Percentiles rank a stretch among this genome's conserved stretches.
These are phyloP conservation scores for Cicer arietinum DNA, from an alignment of 306 rosid species.

Conservation along the genomic window DNA sequence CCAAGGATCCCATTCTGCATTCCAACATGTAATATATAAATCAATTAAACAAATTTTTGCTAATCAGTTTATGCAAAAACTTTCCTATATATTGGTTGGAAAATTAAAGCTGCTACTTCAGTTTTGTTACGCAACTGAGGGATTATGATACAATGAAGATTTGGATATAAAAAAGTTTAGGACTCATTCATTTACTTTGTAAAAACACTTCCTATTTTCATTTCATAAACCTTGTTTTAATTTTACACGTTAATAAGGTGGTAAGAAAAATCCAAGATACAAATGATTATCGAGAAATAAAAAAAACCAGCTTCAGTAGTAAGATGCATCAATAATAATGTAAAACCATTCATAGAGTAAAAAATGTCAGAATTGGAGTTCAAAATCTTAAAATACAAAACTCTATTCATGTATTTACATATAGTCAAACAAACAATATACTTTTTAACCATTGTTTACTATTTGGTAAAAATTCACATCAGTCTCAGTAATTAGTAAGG, in stretches of 20 bases:
- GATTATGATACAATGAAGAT: not conserved
- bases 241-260: too few species aligned
- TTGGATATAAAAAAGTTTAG: not conserved
- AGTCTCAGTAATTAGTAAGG: not conserved
- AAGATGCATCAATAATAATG: not conserved
- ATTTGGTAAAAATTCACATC: not conserved
- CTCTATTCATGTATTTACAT: not conserved
- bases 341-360: constrained; percentile 17
- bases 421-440: not conserved
- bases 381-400: not conserved
- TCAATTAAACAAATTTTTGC: not conserved
- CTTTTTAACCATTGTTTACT: not conserved
- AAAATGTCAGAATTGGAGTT: not conserved
- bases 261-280: not conserved
- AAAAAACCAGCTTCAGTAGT: not conserved
- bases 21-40: constrained; percentile 34
- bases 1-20: constrained; percentile 95
- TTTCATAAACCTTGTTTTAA: too few species aligned
- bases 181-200: too few species aligned
- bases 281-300: not conserved
- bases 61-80: constrained; percentile 9
- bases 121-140: not conserved
- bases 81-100: not conserved
- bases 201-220: too few species aligned
- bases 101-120: not conserved